Conservation (phyloP, 768 basidiomycete species). For the Auriscalpium orientale region DNA sequence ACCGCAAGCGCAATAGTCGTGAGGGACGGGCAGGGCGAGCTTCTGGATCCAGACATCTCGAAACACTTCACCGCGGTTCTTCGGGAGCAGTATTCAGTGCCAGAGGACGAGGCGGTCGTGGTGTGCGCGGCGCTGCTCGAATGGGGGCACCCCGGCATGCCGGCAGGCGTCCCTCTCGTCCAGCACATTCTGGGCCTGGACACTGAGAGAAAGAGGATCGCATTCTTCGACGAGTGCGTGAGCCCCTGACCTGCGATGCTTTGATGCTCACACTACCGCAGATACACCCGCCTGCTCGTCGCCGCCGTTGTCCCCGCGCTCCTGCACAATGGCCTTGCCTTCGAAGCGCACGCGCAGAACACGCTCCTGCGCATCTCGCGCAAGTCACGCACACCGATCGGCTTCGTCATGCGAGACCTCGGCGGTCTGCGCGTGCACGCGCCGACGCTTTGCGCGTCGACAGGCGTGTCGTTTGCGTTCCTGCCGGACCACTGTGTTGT, state of each 20-base stretch:
- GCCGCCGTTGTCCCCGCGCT: slow-evolving; percentile 45
- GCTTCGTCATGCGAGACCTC: slow-evolving; percentile 51
- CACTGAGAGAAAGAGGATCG: slow-evolving; percentile 36
- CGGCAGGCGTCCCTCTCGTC: slow-evolving; percentile 37
- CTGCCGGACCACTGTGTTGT: slow-evolving; percentile 46
- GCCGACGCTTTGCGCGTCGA: slow-evolving; percentile 38
- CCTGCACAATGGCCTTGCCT: slow-evolving; percentile 48
- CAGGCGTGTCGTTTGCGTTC: slow-evolving; percentile 43
- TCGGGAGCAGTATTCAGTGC: slow-evolving; percentile 34
- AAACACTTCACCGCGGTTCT: slow-evolving; percentile 49
- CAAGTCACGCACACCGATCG: slow-evolving; percentile 33
- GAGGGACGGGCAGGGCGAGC: slow-evolving; percentile 9
- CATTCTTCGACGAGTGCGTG: slow-evolving; percentile 40
- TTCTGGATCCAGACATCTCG: slow-evolving; percentile 35
- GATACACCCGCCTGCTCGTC: slow-evolving; percentile 45
- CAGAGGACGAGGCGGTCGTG: slow-evolving; percentile 35
- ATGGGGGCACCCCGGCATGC: slow-evolving; percentile 36
- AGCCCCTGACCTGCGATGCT: neutral
- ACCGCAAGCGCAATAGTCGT: slow-evolving; percentile 41
- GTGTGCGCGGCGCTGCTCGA: slow-evolving; percentile 48
- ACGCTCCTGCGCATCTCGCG: slow-evolving; percentile 40
- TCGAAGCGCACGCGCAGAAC: slow-evolving; percentile 58
- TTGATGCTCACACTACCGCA: slow-evolving; percentile 12
- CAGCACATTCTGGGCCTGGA: slow-evolving; percentile 40
- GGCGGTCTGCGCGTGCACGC: slow-evolving; percentile 52